These are phyloP conservation scores for Claviceps quebecensis DNA, from an alignment of 2,329 filamentous ascomycete species.

Conservation along the genomic window DNA sequence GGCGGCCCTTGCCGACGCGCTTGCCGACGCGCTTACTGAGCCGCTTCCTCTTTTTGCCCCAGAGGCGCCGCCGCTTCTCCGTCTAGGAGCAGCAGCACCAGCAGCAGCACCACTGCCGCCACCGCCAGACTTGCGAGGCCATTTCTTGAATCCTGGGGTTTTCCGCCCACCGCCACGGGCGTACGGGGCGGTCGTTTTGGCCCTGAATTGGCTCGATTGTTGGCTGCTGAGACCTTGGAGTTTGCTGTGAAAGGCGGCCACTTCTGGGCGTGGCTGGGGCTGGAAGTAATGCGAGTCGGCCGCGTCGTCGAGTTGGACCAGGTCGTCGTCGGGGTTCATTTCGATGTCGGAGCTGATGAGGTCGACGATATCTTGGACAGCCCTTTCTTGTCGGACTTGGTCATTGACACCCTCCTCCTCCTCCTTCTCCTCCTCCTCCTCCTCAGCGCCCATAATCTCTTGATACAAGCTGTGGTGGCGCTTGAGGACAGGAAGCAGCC, in stretches of 20 bases:
- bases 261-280: slow-evolving; percentile 13
- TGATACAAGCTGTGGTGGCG: slow-evolving; percentile 31
- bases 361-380: slow-evolving; percentile 34
- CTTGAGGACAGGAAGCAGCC: slow-evolving; percentile 45
- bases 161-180: slow-evolving; percentile 15
- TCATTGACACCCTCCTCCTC: slow-evolving; percentile 10
- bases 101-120: slow-evolving; percentile 11
- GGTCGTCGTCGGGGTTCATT: slow-evolving; percentile 22
- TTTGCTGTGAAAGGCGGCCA: slow-evolving; percentile 21
- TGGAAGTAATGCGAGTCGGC: slow-evolving; percentile 36
- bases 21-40: slow-evolving; percentile 11
- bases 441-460: slow-evolving; percentile 31
- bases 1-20: slow-evolving; percentile 9
- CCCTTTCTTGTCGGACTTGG: slow-evolving; percentile 1
- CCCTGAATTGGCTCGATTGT: slow-evolving; percentile 12
- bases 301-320: slow-evolving; percentile 22
- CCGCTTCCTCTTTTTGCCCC: slow-evolving; percentile 18
- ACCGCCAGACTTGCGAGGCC: slow-evolving; percentile 10
- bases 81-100: slow-evolving; percentile 16
- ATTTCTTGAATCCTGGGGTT: slow-evolving; percentile 15
- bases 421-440: slow-evolving; percentile 9
- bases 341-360: slow-evolving; percentile 35
- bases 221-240: slow-evolving; percentile 17
- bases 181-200: slow-evolving; percentile 12
- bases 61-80: slow-evolving; percentile 11